These are phyloP conservation scores for Candida insectorum DNA, from an alignment of 805 yeast genomes.

Conservation along the genomic window DNA sequence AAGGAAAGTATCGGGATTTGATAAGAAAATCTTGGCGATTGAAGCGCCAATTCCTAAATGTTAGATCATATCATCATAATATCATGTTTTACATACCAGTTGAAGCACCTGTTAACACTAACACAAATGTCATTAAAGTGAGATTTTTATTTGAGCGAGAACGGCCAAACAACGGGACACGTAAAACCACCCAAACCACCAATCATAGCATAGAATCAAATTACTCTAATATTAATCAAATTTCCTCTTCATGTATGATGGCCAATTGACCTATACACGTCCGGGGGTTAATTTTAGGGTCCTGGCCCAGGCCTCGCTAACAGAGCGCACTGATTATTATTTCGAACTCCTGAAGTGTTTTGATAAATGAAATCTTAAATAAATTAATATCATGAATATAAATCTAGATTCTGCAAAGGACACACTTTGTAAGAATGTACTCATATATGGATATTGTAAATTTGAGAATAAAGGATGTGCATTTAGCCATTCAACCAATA, in stretches of 20 bases:
- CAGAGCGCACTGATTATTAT: too few species aligned
- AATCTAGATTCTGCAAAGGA: constrained; percentile 62
- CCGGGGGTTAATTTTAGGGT: too few species aligned
- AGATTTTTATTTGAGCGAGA: too few species aligned
- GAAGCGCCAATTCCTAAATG: constrained; percentile 74
- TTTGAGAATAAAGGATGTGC: constrained; percentile 85
- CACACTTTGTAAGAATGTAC: constrained; percentile 78
- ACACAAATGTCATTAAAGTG: constrained; percentile 18
- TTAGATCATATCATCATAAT: constrained; percentile 7
- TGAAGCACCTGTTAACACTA: constrained; percentile 62
- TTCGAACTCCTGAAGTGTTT: too few species aligned
- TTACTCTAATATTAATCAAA: too few species aligned
- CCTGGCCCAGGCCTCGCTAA: too few species aligned
- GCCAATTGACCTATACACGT: too few species aligned
- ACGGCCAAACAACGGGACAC: too few species aligned
- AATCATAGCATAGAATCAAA: too few species aligned
- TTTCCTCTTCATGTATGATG: too few species aligned
- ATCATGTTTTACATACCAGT: constrained; percentile 37
- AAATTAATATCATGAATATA: constrained; percentile 29
- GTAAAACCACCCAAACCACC: too few species aligned
- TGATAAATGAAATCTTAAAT: too few species aligned
- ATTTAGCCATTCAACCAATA: constrained; percentile 51
- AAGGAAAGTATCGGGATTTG: constrained; percentile 35
- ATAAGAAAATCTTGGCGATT: constrained; percentile 53
- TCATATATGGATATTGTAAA: constrained; percentile 85